Evolutionary conservation across 805 yeast species (phyloP).

Genomic region (Saccharomycopsis sp.): DNA sequence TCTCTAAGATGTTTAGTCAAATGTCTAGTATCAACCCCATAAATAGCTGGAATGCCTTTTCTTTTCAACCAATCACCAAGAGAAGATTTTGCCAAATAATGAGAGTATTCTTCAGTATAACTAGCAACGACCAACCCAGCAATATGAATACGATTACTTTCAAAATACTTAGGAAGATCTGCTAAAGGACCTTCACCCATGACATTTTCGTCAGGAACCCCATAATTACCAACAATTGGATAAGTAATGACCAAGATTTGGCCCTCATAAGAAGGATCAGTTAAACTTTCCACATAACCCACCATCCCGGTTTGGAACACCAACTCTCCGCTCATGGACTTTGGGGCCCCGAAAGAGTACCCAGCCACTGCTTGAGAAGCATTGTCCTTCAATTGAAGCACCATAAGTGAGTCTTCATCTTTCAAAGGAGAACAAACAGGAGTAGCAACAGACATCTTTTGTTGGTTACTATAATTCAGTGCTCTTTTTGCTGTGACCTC

Average conservation of each 20-base stretch:
- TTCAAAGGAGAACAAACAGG: constrained; percentile 34
- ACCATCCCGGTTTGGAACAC: constrained; percentile 99
- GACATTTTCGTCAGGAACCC: constrained; percentile 86
- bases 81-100: constrained; percentile 84
- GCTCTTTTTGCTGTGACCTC: no score
- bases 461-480: no score
- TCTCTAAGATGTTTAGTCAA: constrained; percentile 89
- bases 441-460: constrained; percentile 7
- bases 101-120: constrained; percentile 94
- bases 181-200: constrained; percentile 68
- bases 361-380: constrained; percentile 76
- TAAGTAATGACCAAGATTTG: constrained; percentile 94
- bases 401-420: constrained; percentile 71
- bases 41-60: constrained; percentile 89
- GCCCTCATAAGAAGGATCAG: constrained; percentile 98
- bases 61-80: constrained; percentile 89
- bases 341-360: constrained; percentile 92
- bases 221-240: constrained; percentile 96
- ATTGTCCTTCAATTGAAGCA: constrained; percentile 74
- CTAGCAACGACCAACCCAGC: constrained; percentile 96
- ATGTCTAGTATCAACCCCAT: constrained; percentile 95
- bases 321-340: constrained; percentile 87
- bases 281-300: constrained; percentile 95
- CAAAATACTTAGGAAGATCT: constrained; percentile 82
- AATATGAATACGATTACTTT: constrained; percentile 83